Evolutionary conservation across 352 stramenopile species (phyloP).

Genomic region (Phytopythium montanum): DNA sequence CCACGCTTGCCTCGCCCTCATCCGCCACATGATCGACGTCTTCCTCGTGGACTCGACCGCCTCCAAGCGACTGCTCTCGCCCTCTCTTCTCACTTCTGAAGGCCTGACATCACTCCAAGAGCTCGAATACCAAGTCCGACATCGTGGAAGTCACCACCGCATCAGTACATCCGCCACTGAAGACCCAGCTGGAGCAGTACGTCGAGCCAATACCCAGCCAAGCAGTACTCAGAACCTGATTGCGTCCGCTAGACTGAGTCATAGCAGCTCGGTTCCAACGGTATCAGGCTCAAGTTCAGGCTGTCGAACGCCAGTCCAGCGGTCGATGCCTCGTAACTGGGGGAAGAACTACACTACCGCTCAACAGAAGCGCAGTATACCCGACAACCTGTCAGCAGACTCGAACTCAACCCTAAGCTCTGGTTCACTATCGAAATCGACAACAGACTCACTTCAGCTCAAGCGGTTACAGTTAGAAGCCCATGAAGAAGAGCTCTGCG

Average conservation of each 20-base stretch:
- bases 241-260: background rate
- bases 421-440: background rate
- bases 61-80: slow-evolving; percentile 43
- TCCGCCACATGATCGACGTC: slow-evolving; percentile 52
- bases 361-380: slow-evolving; percentile 22
- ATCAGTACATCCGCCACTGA: slow-evolving; percentile 9
- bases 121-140: slow-evolving; percentile 48
- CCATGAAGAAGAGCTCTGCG: slow-evolving; percentile 19
- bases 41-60: slow-evolving; percentile 33
- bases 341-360: slow-evolving; percentile 42
- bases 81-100: slow-evolving; percentile 36
- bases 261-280: background rate
- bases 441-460: too few relatives aligned
- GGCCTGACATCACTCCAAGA: slow-evolving; percentile 40
- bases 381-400: slow-evolving; percentile 16
- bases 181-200: background rate
- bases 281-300: background rate
- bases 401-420: slow-evolving; percentile 9
- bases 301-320: slow-evolving; percentile 16
- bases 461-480: background rate
- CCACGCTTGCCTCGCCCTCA: slow-evolving; percentile 46
- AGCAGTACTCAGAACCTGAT: background rate
- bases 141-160: slow-evolving; percentile 43
- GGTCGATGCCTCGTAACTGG: slow-evolving; percentile 64
- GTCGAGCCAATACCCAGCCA: background rate